phyloP scores from a whole-genome alignment of 441 rosid genomes.

The Mallotus japonicus region DNA sequence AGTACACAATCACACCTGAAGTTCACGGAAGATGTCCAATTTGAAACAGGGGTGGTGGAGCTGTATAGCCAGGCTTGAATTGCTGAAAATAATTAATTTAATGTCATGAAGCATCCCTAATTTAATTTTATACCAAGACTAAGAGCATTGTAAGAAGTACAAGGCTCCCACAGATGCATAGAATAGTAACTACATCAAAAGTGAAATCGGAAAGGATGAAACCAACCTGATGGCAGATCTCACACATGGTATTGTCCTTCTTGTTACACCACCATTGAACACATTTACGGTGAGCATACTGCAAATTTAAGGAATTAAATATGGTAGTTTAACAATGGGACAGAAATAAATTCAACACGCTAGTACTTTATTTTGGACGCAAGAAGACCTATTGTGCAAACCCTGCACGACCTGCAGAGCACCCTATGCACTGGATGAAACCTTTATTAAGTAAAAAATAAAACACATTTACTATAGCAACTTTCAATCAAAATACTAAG shows the following conservation, averaged over 20 bases:
- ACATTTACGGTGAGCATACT: conserved; percentile 84
- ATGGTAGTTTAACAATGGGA: background rate
- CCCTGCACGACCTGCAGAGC: too few species aligned
- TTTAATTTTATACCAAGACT: background rate
- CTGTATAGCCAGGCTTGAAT: conserved; percentile 83
- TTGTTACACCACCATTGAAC: conserved; percentile 87
- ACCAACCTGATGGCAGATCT: conserved; percentile 79
- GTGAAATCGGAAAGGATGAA: background rate
- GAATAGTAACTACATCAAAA: background rate
- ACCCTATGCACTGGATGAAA: too few species aligned
- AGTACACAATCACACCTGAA: conserved; percentile 45
- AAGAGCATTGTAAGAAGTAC: background rate
- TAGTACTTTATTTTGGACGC: background rate
- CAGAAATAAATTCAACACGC: background rate
- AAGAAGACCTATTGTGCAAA: background rate
- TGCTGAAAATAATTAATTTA: conserved; percentile 45
- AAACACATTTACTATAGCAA: too few species aligned
- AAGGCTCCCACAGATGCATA: background rate
- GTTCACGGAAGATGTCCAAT: conserved; percentile 73
- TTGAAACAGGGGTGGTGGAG: conserved; percentile 76
- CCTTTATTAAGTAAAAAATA: too few species aligned
- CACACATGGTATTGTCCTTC: conserved; percentile 77
- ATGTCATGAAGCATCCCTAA: background rate
- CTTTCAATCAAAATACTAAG: too few species aligned
- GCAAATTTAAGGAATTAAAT: conserved; percentile 21